These are phyloP conservation scores for Orbilia javanica DNA, from an alignment of 2,329 filamentous ascomycete species.

Conservation along the genomic window DNA sequence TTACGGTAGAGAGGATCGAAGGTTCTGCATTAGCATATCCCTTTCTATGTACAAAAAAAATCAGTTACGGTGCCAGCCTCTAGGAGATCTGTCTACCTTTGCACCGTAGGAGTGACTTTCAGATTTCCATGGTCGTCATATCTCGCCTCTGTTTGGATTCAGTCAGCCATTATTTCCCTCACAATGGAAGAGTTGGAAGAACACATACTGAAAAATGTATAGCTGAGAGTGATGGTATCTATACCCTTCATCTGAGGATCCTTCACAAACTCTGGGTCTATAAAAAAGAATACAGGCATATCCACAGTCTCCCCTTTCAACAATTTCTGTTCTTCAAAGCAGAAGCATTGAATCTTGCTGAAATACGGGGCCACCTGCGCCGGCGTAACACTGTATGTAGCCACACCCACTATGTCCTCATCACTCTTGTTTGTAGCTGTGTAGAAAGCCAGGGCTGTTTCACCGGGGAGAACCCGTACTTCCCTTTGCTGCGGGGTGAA, in stretches of 20 bases:
- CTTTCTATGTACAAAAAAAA: slow-evolving; percentile 50
- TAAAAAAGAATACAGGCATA: slow-evolving; percentile 99
- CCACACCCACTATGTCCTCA: slow-evolving; percentile 95
- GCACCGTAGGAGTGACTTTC: slow-evolving; percentile 53
- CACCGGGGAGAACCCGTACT: slow-evolving; percentile 92
- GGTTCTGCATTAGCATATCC: not conserved
- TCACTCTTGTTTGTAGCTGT: slow-evolving; percentile 92
- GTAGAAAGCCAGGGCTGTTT: slow-evolving; percentile 97
- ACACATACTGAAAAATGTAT: slow-evolving; percentile 95
- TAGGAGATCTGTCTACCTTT: slow-evolving; percentile 30
- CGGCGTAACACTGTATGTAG: slow-evolving; percentile 96
- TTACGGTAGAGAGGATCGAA: slow-evolving; percentile 3
- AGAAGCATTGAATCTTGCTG: slow-evolving; percentile 99
- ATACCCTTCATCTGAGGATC: slow-evolving; percentile 94
- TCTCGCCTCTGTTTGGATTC: slow-evolving; percentile 75
- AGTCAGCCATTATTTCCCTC: not conserved
- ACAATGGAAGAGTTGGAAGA: not conserved
- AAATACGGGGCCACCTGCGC: slow-evolving; percentile 97
- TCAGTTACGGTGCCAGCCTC: not conserved
- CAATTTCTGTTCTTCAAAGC: slow-evolving; percentile 93
- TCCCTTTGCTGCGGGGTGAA: slow-evolving; percentile 97
- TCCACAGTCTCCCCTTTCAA: slow-evolving; percentile 97
- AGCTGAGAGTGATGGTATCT: slow-evolving; percentile 93
- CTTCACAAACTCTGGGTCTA: slow-evolving; percentile 92
- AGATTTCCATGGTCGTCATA: slow-evolving; percentile 80